Percentiles rank a stretch among this genome's conserved stretches.
Evolutionary conservation across 805 yeast species (phyloP).

Genomic region (Candida piceae): DNA sequence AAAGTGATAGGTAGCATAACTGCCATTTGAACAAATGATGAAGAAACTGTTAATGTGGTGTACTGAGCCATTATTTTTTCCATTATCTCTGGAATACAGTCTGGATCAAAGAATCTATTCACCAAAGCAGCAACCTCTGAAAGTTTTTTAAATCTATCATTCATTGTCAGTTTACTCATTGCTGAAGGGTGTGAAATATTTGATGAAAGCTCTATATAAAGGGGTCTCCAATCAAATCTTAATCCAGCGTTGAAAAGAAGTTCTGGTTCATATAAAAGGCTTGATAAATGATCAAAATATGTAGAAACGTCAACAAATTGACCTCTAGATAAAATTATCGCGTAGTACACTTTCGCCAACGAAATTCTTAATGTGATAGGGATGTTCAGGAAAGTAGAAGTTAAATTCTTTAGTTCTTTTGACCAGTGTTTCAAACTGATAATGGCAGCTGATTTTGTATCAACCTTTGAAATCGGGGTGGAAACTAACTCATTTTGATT

Average conservation of each 20-base stretch:
- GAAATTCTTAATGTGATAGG: conserved; percentile 61
- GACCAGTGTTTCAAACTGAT: conserved; percentile 82
- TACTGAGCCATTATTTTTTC: conserved; percentile 46
- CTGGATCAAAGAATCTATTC: conserved; percentile 47
- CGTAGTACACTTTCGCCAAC: conserved; percentile 65
- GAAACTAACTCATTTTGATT: conserved; percentile 36
- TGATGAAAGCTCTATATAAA: conserved; percentile 33
- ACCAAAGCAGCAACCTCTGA: conserved; percentile 50
- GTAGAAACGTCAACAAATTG: conserved; percentile 57
- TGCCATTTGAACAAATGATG: conserved; percentile 47
- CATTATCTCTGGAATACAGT: conserved; percentile 46
- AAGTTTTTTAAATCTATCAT: conserved; percentile 42
- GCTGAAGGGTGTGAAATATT: conserved; percentile 45
- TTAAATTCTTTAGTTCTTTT: conserved; percentile 72
- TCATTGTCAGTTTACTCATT: conserved; percentile 43
- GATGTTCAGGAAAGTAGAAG: conserved; percentile 72
- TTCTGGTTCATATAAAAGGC: conserved; percentile 46
- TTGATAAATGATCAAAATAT: conserved; percentile 53
- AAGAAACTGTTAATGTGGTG: conserved; percentile 47
- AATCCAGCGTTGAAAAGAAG: conserved; percentile 39
- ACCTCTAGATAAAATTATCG: conserved; percentile 66
- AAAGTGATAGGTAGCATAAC: conserved; percentile 48
- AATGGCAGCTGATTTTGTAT: conserved; percentile 66
- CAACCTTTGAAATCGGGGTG: conserved; percentile 52
- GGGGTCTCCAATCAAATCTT: conserved; percentile 45